These are phyloP conservation scores for Dendrobium chrysotoxum DNA, from an alignment of 106 monocot species.

Conservation along the genomic window DNA sequence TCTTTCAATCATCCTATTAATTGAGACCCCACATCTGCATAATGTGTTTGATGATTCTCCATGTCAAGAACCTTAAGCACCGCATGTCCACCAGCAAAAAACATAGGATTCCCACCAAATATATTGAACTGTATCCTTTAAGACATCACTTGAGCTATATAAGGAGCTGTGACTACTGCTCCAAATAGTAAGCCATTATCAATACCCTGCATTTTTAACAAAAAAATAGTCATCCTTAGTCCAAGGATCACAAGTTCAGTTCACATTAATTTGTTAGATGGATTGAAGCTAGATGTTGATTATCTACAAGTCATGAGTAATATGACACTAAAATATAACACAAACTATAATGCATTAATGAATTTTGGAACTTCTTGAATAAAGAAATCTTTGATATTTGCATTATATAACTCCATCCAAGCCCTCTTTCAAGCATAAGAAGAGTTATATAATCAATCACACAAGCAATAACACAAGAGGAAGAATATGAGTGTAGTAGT, in stretches of 20 bases:
- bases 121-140: slow-evolving; percentile 90
- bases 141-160: slow-evolving; percentile 80
- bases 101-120: slow-evolving; percentile 91
- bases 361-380: background rate
- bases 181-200: slow-evolving; percentile 91
- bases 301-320: no score
- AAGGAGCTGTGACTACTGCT: slow-evolving; percentile 88
- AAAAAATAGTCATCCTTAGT: background rate
- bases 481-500: no score
- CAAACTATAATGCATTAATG: background rate
- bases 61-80: no score
- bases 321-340: background rate
- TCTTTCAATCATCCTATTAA: slow-evolving; percentile 52
- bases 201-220: slow-evolving; percentile 48
- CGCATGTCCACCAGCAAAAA: slow-evolving; percentile 41
- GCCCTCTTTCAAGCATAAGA: no score
- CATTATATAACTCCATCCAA: background rate
- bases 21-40: slow-evolving; percentile 68
- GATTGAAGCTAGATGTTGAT: no score
- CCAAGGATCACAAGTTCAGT: no score
- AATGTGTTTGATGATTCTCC: slow-evolving; percentile 68
- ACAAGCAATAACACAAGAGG: no score
- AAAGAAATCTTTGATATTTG: background rate
- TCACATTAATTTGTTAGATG: background rate
- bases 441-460: no score